phyloP scores from a whole-genome alignment of 352 stramenopile genomes.

The Phytophthora agathidicida region DNA sequence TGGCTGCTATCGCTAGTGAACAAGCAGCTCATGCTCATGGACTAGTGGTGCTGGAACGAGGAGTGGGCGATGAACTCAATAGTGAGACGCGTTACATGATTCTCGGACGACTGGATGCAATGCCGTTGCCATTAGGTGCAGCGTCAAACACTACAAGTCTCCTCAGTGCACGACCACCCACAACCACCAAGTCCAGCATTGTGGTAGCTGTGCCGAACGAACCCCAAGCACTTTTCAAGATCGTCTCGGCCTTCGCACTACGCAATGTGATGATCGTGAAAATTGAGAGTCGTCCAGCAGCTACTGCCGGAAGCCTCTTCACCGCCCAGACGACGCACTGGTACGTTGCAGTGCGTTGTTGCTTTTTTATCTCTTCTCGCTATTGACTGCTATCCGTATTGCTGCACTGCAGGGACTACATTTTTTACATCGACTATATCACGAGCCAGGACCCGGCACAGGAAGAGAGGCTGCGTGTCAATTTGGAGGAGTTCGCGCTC shows the following conservation, averaged over 20 bases:
- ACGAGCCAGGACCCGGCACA: slow-evolving; percentile 49
- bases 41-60: slow-evolving; percentile 58
- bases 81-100: slow-evolving; percentile 83
- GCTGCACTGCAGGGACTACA: slow-evolving; percentile 71
- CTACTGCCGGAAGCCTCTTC: slow-evolving; percentile 64
- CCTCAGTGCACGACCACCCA: slow-evolving; percentile 9
- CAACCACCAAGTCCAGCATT: slow-evolving; percentile 68
- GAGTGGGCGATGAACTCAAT: slow-evolving; percentile 67
- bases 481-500: slow-evolving; percentile 78
- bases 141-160: slow-evolving; percentile 2
- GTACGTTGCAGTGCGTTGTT: slow-evolving; percentile 24
- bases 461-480: slow-evolving; percentile 56
- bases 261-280: slow-evolving; percentile 82
- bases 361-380: not conserved
- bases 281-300: slow-evolving; percentile 79
- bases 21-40: slow-evolving; percentile 60
- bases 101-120: slow-evolving; percentile 55
- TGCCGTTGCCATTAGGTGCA: slow-evolving; percentile 42
- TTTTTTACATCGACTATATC: slow-evolving; percentile 84
- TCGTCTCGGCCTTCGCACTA: slow-evolving; percentile 78
- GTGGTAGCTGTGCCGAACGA: slow-evolving; percentile 77
- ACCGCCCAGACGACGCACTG: slow-evolving; percentile 74
- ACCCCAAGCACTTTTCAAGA: slow-evolving; percentile 75
- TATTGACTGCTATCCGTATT: not conserved
- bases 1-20: slow-evolving; percentile 72